Evolutionary conservation across 2,329 filamentous ascomycete genomes (phyloP).

Genomic region (Nemania diffusa): DNA sequence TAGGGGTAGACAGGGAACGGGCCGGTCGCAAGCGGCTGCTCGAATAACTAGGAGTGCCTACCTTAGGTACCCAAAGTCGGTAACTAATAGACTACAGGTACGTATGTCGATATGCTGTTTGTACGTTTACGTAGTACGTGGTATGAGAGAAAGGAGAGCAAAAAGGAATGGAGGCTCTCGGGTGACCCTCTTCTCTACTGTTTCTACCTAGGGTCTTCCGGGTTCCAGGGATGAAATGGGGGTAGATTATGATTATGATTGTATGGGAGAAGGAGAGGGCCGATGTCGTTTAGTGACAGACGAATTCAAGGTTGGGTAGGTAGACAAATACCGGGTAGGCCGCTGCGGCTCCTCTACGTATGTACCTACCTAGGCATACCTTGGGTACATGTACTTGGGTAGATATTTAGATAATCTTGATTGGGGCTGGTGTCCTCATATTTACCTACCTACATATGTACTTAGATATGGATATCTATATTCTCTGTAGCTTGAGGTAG

Average conservation of each 20-base stretch:
- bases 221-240: not conserved
- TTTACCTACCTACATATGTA: not conserved
- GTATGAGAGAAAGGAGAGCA: not conserved
- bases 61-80: not conserved
- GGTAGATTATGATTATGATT: slow-evolving; percentile 3
- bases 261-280: not conserved
- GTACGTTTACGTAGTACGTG: not conserved
- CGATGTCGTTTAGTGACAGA: slow-evolving; percentile 14
- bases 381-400: not conserved
- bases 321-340: slow-evolving; percentile 20
- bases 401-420: not conserved
- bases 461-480: too few relatives aligned
- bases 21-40: slow-evolving; percentile 37
- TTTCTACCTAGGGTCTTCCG: not conserved
- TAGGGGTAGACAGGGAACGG: slow-evolving; percentile 33
- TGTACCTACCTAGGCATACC: slow-evolving; percentile 28
- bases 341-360: slow-evolving; percentile 39
- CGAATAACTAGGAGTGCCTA: slow-evolving; percentile 8
- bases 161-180: not conserved
- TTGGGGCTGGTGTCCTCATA: not conserved
- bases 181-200: not conserved
- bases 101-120: not conserved
- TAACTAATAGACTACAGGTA: too few relatives aligned
- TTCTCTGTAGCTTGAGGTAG: not conserved
- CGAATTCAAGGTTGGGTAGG: slow-evolving; percentile 7